Evolutionary conservation across 2,329 filamentous ascomycete species (phyloP).

Genomic region (Fusarium anthophilum): DNA sequence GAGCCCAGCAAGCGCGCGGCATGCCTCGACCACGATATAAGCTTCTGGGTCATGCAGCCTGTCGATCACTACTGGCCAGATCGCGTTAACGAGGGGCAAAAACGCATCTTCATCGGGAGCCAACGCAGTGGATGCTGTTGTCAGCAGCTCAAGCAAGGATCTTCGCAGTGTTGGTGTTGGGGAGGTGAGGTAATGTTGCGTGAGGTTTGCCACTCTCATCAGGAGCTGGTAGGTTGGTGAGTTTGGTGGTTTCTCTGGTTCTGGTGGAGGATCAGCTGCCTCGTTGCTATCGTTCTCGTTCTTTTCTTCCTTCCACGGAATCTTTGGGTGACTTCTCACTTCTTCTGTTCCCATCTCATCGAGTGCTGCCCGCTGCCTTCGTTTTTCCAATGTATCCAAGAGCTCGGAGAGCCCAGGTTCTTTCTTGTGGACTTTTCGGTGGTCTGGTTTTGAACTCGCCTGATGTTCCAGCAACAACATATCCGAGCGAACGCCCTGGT

Average conservation of each 20-base stretch:
- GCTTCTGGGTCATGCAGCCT: conserved; percentile 73
- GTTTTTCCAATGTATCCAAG: conserved; percentile 68
- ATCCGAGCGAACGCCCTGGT: conserved; percentile 76
- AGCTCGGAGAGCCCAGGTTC: conserved; percentile 56
- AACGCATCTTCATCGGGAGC: conserved; percentile 83
- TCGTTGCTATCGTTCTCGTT: conserved; percentile 48
- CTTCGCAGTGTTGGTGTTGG: conserved; percentile 81
- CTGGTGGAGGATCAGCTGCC: conserved; percentile 47
- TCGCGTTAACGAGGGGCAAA: conserved; percentile 85
- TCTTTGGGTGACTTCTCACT: conserved; percentile 46
- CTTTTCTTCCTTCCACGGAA: conserved; percentile 51
- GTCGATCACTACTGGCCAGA: conserved; percentile 86
- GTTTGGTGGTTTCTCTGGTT: conserved; percentile 68
- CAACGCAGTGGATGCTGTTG: conserved; percentile 76
- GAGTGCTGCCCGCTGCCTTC: conserved; percentile 46
- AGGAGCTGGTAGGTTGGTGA: conserved; percentile 85
- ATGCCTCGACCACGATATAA: conserved; percentile 75
- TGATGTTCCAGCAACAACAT: conserved; percentile 57
- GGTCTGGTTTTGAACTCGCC: conserved; percentile 49
- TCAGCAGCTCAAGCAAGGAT: conserved; percentile 80
- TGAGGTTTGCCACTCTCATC: conserved; percentile 81
- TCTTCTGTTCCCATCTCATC: conserved; percentile 47
- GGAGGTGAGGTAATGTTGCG: conserved; percentile 90
- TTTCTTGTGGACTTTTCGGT: conserved; percentile 52
- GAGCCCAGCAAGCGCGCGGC: conserved; percentile 73